Conservation (phyloP, 140 eudicot genomes). For the Artemisia princeps region DNA sequence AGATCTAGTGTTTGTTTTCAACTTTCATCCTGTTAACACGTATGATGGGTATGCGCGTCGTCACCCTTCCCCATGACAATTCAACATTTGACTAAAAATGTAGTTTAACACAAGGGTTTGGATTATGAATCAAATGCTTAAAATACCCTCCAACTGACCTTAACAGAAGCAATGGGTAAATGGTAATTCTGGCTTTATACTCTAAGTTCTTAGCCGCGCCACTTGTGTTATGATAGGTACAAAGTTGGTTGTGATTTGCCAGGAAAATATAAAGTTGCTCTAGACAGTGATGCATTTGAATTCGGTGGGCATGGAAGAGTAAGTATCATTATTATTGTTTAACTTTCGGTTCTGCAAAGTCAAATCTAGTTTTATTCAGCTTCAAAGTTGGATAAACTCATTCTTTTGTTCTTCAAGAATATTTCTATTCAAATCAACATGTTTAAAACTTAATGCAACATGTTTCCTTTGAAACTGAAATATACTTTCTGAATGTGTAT, state of each 20-base stretch:
- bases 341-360: not conserved
- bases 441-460: not conserved
- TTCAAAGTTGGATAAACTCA: not conserved
- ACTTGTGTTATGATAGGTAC: slow-evolving; percentile 46
- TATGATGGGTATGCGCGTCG: slow-evolving; percentile 63
- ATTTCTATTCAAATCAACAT: not conserved
- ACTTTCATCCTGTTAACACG: slow-evolving; percentile 76
- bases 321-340: slow-evolving; percentile 28
- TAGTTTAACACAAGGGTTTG: not conserved
- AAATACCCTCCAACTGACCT: not conserved
- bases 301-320: slow-evolving; percentile 98
- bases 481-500: not conserved
- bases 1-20: slow-evolving; percentile 85
- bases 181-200: slow-evolving; percentile 3
- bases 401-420: not conserved
- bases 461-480: not conserved
- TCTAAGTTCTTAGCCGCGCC: not conserved
- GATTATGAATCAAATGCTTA: not conserved
- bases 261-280: slow-evolving; percentile 88
- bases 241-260: slow-evolving; percentile 97
- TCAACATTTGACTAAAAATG: not conserved
- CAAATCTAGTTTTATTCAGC: not conserved
- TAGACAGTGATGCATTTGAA: slow-evolving; percentile 89
- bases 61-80: slow-evolving; percentile 8
- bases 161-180: not conserved